Percentiles rank a stretch among this genome's conserved stretches.
Evolutionary conservation across 2,329 filamentous ascomycete genomes (phyloP).

Genomic region (Zalaria obscura): DNA sequence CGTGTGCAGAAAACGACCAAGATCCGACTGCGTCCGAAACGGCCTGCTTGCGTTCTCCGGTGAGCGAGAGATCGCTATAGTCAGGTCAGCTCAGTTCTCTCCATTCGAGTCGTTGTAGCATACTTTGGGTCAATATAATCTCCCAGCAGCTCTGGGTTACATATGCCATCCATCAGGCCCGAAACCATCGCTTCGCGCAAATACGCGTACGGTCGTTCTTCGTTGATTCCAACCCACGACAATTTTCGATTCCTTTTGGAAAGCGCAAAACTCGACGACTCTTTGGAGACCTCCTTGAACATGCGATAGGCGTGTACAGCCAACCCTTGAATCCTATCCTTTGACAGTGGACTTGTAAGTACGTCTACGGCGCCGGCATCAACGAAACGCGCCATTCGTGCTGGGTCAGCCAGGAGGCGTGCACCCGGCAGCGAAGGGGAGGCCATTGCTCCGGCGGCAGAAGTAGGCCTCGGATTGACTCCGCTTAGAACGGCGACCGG

Average conservation of each 20-base stretch:
- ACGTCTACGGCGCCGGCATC: constrained; percentile 82
- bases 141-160: constrained; percentile 49
- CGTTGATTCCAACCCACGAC: constrained; percentile 81
- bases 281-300: constrained; percentile 59
- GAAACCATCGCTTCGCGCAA: constrained; percentile 89
- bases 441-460: not conserved
- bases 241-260: constrained; percentile 65
- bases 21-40: constrained; percentile 57
- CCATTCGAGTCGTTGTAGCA: constrained; percentile 12
- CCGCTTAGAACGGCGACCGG: constrained; percentile 25
- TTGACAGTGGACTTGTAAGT: constrained; percentile 62
- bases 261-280: constrained; percentile 58
- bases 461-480: not conserved
- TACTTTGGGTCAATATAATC: constrained; percentile 49
- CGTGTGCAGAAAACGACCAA: constrained; percentile 84
- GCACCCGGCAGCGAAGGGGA: constrained; percentile 2
- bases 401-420: constrained; percentile 1
- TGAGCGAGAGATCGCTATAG: constrained; percentile 49
- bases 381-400: constrained; percentile 25
- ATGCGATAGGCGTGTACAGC: constrained; percentile 74
- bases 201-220: constrained; percentile 78
- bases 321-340: constrained; percentile 58
- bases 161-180: constrained; percentile 77
- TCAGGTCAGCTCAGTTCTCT: constrained; percentile 5
- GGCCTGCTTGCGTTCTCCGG: constrained; percentile 46